phyloP scores from a whole-genome alignment of 192 early-diverging fungal genomes.

The Entomortierella parvispora region DNA sequence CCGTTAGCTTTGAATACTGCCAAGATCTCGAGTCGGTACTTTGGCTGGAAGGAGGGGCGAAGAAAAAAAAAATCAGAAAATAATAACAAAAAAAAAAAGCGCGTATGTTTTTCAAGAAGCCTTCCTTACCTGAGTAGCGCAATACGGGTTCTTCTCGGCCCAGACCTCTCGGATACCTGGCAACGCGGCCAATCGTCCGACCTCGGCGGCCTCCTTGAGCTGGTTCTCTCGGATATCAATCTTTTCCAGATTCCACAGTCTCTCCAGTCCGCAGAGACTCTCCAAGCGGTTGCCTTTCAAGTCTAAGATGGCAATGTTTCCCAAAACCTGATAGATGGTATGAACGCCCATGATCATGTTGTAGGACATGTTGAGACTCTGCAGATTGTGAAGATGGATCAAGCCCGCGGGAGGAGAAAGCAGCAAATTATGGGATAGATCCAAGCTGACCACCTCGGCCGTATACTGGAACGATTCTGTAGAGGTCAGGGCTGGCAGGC shows the following conservation, averaged over 20 bases:
- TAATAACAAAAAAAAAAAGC: constrained; percentile 4
- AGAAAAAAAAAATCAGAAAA: constrained; percentile 7
- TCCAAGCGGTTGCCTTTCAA: constrained; percentile 61
- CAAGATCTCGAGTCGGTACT: constrained; percentile 59
- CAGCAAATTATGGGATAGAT: constrained; percentile 64
- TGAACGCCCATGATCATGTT: constrained; percentile 65
- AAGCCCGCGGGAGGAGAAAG: constrained; percentile 55
- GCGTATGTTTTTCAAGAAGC: no score
- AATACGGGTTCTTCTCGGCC: constrained; percentile 66
- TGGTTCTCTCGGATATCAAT: constrained; percentile 65
- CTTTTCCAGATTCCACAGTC: constrained; percentile 64
- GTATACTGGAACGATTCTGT: constrained; percentile 51
- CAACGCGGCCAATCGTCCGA: constrained; percentile 58
- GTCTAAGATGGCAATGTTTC: constrained; percentile 62
- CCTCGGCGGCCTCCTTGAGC: constrained; percentile 61
- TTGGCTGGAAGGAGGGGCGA: constrained; percentile 30
- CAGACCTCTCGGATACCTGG: constrained; percentile 62
- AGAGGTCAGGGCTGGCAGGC: constrained; percentile 53
- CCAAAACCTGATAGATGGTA: constrained; percentile 59
- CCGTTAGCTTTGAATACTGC: constrained; percentile 48
- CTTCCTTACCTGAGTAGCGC: constrained; percentile 51
- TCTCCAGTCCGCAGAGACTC: constrained; percentile 62
- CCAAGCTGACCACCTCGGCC: constrained; percentile 54
- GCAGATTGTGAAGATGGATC: constrained; percentile 59
- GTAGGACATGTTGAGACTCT: constrained; percentile 60